Evolutionary conservation across 805 yeast species (phyloP).

Genomic region (Kodamaea leandrae): DNA sequence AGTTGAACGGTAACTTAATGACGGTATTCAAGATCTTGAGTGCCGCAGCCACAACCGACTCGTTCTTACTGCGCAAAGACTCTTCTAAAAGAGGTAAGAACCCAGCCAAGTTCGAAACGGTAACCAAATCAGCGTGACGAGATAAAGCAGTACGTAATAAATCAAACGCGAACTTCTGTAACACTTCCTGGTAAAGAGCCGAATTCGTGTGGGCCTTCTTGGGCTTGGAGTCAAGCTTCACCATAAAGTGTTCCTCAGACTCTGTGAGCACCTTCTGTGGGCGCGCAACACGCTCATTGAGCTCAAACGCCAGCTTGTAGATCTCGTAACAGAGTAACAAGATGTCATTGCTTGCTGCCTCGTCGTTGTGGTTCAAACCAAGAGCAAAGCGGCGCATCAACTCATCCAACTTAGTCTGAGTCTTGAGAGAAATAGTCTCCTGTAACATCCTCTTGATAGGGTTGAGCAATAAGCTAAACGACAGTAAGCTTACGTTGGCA

Average conservation of each 20-base stretch:
- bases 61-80: conserved; percentile 64
- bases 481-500: conserved; percentile 54
- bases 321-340: conserved; percentile 73
- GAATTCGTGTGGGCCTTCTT: conserved; percentile 53
- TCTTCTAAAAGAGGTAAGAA: conserved; percentile 71
- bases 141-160: conserved; percentile 68
- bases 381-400: conserved; percentile 68
- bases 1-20: conserved; percentile 60
- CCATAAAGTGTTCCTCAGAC: conserved; percentile 65
- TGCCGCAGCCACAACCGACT: conserved; percentile 69
- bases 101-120: conserved; percentile 59
- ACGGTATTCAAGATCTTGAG: conserved; percentile 60
- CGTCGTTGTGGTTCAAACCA: conserved; percentile 76
- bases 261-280: conserved; percentile 18
- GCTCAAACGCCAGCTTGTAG: conserved; percentile 48
- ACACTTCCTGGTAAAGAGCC: conserved; percentile 53
- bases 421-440: conserved; percentile 64
- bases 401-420: conserved; percentile 75
- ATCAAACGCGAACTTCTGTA: conserved; percentile 78
- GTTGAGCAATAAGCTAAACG: conserved; percentile 55
- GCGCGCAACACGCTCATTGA: background rate
- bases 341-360: conserved; percentile 53
- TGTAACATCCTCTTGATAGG: conserved; percentile 65
- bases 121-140: conserved; percentile 57
- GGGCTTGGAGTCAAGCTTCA: conserved; percentile 64